phyloP scores from a whole-genome alignment of 176 grass and related monocot species.

The Themeda triandra region DNA sequence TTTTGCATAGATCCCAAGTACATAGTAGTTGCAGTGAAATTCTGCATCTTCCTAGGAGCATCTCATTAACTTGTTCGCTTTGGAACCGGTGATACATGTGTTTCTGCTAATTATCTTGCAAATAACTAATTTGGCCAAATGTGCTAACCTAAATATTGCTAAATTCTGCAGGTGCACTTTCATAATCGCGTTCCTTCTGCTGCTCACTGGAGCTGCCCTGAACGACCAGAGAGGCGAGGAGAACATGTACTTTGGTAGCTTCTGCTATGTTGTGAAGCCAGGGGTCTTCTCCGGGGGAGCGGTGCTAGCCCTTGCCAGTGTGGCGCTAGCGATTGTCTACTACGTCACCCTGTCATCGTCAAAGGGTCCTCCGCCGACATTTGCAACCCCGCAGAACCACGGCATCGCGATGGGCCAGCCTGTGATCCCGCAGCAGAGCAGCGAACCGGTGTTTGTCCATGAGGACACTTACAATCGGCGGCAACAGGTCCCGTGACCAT shows the following conservation, averaged over 20 bases:
- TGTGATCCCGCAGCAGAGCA: conserved; percentile 70
- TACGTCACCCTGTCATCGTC: conserved; percentile 61
- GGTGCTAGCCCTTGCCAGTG: conserved; percentile 82
- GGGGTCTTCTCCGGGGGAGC: conserved; percentile 89
- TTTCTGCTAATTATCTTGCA: background rate
- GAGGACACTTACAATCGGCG: conserved; percentile 93
- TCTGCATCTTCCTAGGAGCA: background rate
- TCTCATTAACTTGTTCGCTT: background rate
- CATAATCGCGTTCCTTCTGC: conserved; percentile 82
- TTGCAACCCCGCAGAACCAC: conserved; percentile 49
- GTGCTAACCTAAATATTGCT: background rate
- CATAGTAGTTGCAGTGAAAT: background rate
- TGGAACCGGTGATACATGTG: background rate
- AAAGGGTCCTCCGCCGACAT: conserved; percentile 32
- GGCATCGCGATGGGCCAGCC: conserved; percentile 83
- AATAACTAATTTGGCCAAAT: background rate
- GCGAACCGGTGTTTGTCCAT: conserved; percentile 78
- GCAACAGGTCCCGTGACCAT: conserved; percentile 65
- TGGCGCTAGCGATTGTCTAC: conserved; percentile 79
- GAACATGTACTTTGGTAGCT: conserved; percentile 88
- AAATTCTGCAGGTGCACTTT: conserved; percentile 64
- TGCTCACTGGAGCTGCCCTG: conserved; percentile 80
- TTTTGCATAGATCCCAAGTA: conserved; percentile 23
- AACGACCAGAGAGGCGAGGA: conserved; percentile 83
- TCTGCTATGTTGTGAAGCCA: conserved; percentile 84